Evolutionary conservation across 495 filamentous ascomycete species (phyloP).

Genomic region (Penicillium manginii): DNA sequence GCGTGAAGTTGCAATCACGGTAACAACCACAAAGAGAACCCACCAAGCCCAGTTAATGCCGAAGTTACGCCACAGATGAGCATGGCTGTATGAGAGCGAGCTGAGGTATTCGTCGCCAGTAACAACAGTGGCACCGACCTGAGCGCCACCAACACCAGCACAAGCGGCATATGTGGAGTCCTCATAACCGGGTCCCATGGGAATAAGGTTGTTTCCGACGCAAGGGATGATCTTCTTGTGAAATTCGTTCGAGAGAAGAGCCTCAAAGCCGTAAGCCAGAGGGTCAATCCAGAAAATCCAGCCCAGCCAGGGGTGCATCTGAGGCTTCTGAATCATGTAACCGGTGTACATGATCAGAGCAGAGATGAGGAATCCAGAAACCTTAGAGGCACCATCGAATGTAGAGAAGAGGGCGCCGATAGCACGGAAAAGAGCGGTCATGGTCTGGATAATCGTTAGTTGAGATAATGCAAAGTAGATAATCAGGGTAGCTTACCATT

Average conservation of each 20-base stretch:
- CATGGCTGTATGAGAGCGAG: slow-evolving; percentile 51
- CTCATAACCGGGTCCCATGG: slow-evolving; percentile 35
- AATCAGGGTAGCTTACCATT: slow-evolving; percentile 25
- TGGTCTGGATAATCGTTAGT: slow-evolving; percentile 26
- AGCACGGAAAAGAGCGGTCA: slow-evolving; percentile 57
- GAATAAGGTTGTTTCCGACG: slow-evolving; percentile 51
- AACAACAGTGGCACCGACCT: slow-evolving; percentile 43
- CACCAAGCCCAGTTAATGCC: slow-evolving; percentile 52
- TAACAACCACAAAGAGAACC: slow-evolving; percentile 42
- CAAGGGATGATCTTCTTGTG: slow-evolving; percentile 53
- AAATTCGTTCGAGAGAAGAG: slow-evolving; percentile 69
- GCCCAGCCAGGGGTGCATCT: slow-evolving; percentile 77
- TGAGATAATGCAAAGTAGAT: not conserved
- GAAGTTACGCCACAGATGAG: slow-evolving; percentile 52
- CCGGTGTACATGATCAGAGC: slow-evolving; percentile 61
- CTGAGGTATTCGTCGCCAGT: slow-evolving; percentile 53
- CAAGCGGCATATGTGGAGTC: slow-evolving; percentile 50
- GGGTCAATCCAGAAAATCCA: slow-evolving; percentile 80
- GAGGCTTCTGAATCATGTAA: slow-evolving; percentile 63
- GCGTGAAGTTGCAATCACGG: slow-evolving; percentile 38
- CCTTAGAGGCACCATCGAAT: slow-evolving; percentile 58
- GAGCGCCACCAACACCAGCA: slow-evolving; percentile 53
- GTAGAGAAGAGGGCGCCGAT: slow-evolving; percentile 53
- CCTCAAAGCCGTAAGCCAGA: slow-evolving; percentile 72
- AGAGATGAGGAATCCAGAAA: slow-evolving; percentile 48